Evolutionary conservation across 306 rosid genomes (phyloP).

Genomic region (Mucuna pruriens): DNA sequence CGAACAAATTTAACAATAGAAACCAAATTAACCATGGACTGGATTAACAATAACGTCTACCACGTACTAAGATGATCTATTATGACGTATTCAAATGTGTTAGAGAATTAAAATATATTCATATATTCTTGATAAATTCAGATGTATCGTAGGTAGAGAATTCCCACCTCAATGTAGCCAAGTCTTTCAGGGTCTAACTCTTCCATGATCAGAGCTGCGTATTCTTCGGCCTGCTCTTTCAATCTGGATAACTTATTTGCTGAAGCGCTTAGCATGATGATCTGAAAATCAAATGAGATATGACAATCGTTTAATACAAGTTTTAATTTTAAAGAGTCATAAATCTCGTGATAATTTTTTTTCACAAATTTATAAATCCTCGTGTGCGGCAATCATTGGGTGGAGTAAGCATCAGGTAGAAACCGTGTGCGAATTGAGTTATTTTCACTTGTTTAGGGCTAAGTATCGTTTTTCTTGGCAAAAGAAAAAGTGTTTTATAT

Average conservation of each 20-base stretch:
- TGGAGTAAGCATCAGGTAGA: not conserved
- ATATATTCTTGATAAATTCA: not conserved
- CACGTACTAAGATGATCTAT: not conserved
- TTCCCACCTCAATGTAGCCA: conserved; percentile 86
- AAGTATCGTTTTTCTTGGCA: not conserved
- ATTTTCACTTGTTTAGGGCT: not conserved
- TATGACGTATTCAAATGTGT: not conserved
- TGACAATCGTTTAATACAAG: not conserved
- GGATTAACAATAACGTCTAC: not conserved
- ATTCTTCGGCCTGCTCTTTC: conserved; percentile 97
- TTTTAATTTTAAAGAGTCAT: not conserved
- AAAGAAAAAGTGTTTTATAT: not conserved
- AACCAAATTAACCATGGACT: not conserved
- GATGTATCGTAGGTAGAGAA: not conserved
- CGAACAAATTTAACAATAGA: not conserved
- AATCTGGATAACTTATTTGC: conserved; percentile 87
- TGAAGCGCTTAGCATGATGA: conserved; percentile 88
- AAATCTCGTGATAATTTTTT: not conserved
- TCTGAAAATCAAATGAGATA: conserved; percentile 51
- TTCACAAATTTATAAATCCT: not conserved
- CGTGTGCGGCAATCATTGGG: not conserved
- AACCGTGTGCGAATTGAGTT: not conserved
- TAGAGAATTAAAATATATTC: not conserved
- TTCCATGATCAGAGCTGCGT: conserved; percentile 96
- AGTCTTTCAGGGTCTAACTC: conserved; percentile 91